A percentile compares a stretch with the other conserved stretches of the same genome.
phyloP scores from a whole-genome alignment of 208 protist species.

The Herpetomonas tarakana region DNA sequence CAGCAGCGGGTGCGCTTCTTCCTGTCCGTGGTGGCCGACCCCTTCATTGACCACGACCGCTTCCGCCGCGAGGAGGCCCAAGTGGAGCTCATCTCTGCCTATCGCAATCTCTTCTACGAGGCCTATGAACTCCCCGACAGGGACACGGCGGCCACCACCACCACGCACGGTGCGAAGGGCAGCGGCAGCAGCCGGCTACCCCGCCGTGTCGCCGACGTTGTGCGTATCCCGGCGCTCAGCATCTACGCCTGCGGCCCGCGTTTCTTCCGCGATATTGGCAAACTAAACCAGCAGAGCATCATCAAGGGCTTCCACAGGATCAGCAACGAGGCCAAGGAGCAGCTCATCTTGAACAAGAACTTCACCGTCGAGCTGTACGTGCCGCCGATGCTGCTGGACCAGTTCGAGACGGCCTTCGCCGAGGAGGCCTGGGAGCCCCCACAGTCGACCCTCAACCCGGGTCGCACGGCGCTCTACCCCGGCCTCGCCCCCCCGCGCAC shows the following conservation, averaged over 20 bases:
- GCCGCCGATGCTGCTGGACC: conserved; percentile 42
- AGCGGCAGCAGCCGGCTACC: neutral
- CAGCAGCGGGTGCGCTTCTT: conserved; percentile 20
- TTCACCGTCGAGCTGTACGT: conserved; percentile 82
- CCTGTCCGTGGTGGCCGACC: conserved; percentile 58
- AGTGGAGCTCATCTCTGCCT: conserved; percentile 86
- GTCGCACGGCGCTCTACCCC: conserved; percentile 73
- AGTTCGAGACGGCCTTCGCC: conserved; percentile 67
- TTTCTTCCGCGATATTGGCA: conserved; percentile 68
- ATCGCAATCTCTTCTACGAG: conserved; percentile 86
- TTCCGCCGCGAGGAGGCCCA: conserved; percentile 83
- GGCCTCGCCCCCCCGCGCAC: conserved; percentile 65
- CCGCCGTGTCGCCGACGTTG: conserved; percentile 39
- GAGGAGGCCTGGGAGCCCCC: conserved; percentile 80
- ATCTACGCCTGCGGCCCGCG: conserved; percentile 40
- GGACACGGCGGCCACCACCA: neutral
- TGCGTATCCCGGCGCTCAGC: conserved; percentile 72
- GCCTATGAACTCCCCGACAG: conserved; percentile 42
- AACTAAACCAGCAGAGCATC: conserved; percentile 78
- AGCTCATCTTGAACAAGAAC: conserved; percentile 45
- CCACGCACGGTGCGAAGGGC: neutral
- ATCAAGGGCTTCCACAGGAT: conserved; percentile 89
- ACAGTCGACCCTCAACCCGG: conserved; percentile 55
- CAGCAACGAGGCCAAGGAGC: conserved; percentile 68
- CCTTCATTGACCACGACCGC: conserved; percentile 54